phyloP scores from a whole-genome alignment of 495 filamentous ascomycete genomes.

The Aspergillus steynii region DNA sequence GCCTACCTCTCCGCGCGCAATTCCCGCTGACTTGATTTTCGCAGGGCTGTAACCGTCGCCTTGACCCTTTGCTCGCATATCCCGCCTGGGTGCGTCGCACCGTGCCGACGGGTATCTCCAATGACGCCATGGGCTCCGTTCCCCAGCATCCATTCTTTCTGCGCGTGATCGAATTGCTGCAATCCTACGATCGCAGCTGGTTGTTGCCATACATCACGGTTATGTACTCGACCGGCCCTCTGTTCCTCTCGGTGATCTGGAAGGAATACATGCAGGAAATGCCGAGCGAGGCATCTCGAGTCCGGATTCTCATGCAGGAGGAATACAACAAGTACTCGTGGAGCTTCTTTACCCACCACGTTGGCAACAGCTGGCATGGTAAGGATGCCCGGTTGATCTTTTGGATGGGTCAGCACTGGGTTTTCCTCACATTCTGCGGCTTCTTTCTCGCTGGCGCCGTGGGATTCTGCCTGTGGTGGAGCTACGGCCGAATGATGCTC shows the following conservation, averaged over 20 bases:
- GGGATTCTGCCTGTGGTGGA: slow-evolving; percentile 58
- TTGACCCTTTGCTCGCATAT: slow-evolving; percentile 80
- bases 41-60: slow-evolving; percentile 76
- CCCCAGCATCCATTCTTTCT: slow-evolving; percentile 85
- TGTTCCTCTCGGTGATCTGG: slow-evolving; percentile 85
- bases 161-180: slow-evolving; percentile 66
- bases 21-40: slow-evolving; percentile 7
- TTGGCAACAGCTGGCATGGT: slow-evolving; percentile 75
- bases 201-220: slow-evolving; percentile 83
- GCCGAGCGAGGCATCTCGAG: slow-evolving; percentile 42
- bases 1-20: neutral
- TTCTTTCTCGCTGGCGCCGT: slow-evolving; percentile 60
- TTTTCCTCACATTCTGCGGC: slow-evolving; percentile 65
- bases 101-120: slow-evolving; percentile 80
- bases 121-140: slow-evolving; percentile 82
- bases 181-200: slow-evolving; percentile 74
- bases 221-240: slow-evolving; percentile 83
- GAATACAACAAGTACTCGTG: slow-evolving; percentile 71
- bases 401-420: slow-evolving; percentile 77
- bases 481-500: slow-evolving; percentile 50
- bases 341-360: slow-evolving; percentile 78
- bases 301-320: slow-evolving; percentile 59
- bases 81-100: slow-evolving; percentile 81
- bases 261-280: slow-evolving; percentile 64
- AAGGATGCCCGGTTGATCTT: slow-evolving; percentile 75